Base-by-base conservation (phyloP, 202 grass and related monocot species). In the Carex sylvatica region DNA sequence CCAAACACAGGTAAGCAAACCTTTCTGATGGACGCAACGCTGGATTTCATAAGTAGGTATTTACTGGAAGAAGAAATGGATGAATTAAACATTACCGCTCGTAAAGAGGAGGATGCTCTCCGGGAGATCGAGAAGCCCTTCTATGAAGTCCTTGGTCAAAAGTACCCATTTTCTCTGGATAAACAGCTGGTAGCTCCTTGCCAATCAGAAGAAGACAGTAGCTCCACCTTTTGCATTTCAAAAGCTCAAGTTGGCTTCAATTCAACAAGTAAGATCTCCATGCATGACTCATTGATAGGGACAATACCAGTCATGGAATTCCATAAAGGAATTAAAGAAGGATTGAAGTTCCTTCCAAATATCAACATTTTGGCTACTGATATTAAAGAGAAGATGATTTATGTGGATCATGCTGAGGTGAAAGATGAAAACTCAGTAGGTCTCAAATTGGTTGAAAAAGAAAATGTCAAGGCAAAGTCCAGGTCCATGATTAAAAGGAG, bases 11-110 rank as follows among this genome's bases (percentile, higher is more conserved):
- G 15, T 26, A 35, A 59, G 47, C 28, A 26, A 15, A 20, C 26
- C 7, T 36, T 79, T 80, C 1, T 62, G 16, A 80, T 76, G 0
- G 88, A 95, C 81, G 77, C 76, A 86, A 88, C 86, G n/a, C 74
- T 92, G 67, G 64, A 67, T 53, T 85, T 82, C 84, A 86, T 95
- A 84, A 83, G 81, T 70, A 65, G 78, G 44, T 40, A 22, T 42
- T 71, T 92, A 16, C 78, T 95, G 59, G 90, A 90, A 83, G 73
- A 95, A 54, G 90, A 95, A 16, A 87, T 16, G 19, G 68, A 92
- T 81, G 90, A 89, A 7, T 72, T 49, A 72, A 92, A 36, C 55
- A 71, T 85, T 49, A 82, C 31, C 31, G 30, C 49, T 52, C 16
- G 76, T 53, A 49, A 87, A 64, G 62, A 84, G 6, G 86, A 87